Conservation (phyloP, 179 eudicot species). For the Beta lomatogona region DNA sequence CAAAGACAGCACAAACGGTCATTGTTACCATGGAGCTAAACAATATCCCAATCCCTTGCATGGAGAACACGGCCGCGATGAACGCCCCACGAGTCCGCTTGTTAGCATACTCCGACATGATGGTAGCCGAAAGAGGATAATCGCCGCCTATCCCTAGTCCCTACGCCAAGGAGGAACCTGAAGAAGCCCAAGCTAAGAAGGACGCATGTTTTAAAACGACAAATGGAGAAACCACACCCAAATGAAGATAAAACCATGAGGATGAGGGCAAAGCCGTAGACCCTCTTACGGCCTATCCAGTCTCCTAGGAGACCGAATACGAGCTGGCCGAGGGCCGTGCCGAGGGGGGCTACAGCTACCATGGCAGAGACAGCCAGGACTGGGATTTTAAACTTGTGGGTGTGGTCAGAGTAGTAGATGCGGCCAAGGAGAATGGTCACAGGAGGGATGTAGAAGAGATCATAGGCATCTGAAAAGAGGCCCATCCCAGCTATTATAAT, state of each 20-base stretch:
- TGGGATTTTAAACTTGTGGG: background rate
- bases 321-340: conserved; percentile 18
- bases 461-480: conserved; percentile 29
- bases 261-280: conserved; percentile 27
- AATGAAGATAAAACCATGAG: conserved; percentile 29
- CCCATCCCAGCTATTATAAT: conserved; percentile 30
- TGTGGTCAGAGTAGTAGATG: conserved; percentile 2
- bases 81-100: conserved; percentile 32
- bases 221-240: conserved; percentile 31
- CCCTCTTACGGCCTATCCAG: conserved; percentile 22
- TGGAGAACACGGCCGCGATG: conserved; percentile 29
- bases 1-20: conserved; percentile 48
- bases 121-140: conserved; percentile 28
- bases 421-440: conserved; percentile 28
- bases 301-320: conserved; percentile 27
- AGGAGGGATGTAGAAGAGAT: conserved; percentile 23
- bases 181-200: conserved; percentile 21
- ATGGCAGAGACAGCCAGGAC: background rate
- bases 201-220: conserved; percentile 16
- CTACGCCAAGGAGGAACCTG: conserved; percentile 26
- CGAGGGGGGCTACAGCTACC: conserved; percentile 10
- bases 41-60: conserved; percentile 31
- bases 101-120: conserved; percentile 31
- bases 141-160: conserved; percentile 33
- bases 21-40: conserved; percentile 46